Evolutionary conservation across 176 grass and related monocot genomes (phyloP).

Genomic region (Oryza glumipatula): DNA sequence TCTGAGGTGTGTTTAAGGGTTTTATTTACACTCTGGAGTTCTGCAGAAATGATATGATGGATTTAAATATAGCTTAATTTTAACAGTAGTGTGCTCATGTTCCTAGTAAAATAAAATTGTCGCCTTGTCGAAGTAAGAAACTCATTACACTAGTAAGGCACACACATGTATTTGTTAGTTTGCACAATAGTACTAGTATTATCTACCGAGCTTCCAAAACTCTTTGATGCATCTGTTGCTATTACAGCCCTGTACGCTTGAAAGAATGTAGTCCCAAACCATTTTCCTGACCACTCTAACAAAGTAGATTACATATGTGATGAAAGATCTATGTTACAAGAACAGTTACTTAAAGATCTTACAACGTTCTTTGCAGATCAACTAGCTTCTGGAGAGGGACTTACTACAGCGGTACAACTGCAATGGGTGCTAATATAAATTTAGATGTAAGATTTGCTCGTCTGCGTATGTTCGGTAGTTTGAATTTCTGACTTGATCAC

Average conservation of each 20-base stretch:
- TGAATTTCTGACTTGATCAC: constrained; percentile 20
- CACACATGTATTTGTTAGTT: neutral
- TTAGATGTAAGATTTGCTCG: neutral
- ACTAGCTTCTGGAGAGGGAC: constrained; percentile 35
- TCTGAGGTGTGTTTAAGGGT: constrained; percentile 32
- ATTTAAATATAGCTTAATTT: neutral
- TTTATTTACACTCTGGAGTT: neutral
- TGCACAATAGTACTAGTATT: neutral
- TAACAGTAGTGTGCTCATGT: neutral
- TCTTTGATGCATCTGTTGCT: neutral
- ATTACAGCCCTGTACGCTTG: neutral
- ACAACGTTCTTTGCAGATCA: constrained; percentile 31
- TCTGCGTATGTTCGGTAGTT: neutral
- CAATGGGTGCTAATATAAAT: constrained; percentile 7
- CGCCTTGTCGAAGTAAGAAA: neutral
- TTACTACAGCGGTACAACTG: neutral
- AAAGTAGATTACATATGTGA: neutral
- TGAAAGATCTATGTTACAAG: constrained; percentile 1
- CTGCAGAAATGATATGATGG: neutral
- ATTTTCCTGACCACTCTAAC: neutral
- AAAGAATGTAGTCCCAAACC: neutral
- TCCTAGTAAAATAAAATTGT: neutral
- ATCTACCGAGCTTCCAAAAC: neutral
- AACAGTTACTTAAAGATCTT: neutral
- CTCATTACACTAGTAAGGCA: neutral